These are phyloP conservation scores for Turritis glabra DNA, from an alignment of 345 rosid genomes.

Conservation along the genomic window DNA sequence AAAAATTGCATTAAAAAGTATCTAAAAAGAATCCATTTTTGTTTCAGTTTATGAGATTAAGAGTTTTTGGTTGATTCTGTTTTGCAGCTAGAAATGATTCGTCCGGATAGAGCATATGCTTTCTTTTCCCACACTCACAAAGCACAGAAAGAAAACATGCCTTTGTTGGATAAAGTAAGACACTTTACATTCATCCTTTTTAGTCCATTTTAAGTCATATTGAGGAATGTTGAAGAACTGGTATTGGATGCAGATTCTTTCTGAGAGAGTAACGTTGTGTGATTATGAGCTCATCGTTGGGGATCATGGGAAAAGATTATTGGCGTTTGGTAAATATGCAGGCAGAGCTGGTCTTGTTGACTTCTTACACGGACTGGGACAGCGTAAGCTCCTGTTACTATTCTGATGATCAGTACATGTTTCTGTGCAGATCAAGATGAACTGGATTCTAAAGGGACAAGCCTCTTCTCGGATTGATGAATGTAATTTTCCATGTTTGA, in stretches of 20 bases:
- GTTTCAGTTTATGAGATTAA: neutral
- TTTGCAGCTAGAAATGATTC: constrained; percentile 73
- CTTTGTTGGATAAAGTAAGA: constrained; percentile 73
- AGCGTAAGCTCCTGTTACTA: constrained; percentile 48
- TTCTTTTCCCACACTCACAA: constrained; percentile 94
- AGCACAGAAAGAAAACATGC: constrained; percentile 88
- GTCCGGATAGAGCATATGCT: constrained; percentile 81
- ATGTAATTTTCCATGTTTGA: constrained; percentile 3
- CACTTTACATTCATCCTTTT: neutral
- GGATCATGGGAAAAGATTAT: constrained; percentile 67
- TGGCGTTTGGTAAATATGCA: constrained; percentile 90
- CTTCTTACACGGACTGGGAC: constrained; percentile 79
- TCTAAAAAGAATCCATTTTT: neutral
- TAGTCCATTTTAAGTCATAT: neutral
- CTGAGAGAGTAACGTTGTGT: constrained; percentile 67
- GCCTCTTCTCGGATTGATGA: neutral
- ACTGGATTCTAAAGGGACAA: neutral
- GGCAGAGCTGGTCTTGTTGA: constrained; percentile 94
- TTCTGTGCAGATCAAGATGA: neutral
- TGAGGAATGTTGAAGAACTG: neutral
- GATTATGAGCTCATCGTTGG: constrained; percentile 88
- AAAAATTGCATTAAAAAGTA: neutral
- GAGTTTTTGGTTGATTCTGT: neutral
- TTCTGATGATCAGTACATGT: neutral
- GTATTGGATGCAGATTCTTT: constrained; percentile 53